These are phyloP conservation scores for Pelargonium fulgidum DNA, from an alignment of 441 rosid genomes.

Conservation along the genomic window DNA sequence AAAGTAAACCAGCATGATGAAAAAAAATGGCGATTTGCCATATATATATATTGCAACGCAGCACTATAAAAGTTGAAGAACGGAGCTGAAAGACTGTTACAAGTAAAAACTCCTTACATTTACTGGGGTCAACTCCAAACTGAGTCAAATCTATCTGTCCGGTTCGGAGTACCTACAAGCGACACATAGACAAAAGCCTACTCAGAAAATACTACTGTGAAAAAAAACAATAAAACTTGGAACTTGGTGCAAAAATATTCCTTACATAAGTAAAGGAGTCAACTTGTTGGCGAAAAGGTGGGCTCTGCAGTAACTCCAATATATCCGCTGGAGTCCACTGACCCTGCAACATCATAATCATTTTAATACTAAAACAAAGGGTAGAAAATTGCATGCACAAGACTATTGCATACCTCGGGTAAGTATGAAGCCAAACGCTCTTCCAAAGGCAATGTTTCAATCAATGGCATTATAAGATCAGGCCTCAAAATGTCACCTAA, in stretches of 20 bases:
- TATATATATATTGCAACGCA: neutral
- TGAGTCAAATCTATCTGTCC: slow-evolving; percentile 93
- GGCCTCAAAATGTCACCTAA: slow-evolving; percentile 83
- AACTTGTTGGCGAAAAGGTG: slow-evolving; percentile 92
- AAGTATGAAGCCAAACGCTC: slow-evolving; percentile 59
- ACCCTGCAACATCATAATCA: slow-evolving; percentile 46
- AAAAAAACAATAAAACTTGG: slow-evolving; percentile 16
- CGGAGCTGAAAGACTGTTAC: slow-evolving; percentile 9
- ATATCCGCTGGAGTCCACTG: slow-evolving; percentile 63
- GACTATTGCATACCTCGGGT: slow-evolving; percentile 59
- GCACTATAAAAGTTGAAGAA: neutral
- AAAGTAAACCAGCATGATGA: neutral
- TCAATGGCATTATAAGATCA: slow-evolving; percentile 82
- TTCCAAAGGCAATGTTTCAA: slow-evolving; percentile 55
- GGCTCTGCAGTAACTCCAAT: slow-evolving; percentile 81
- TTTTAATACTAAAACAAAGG: slow-evolving; percentile 6
- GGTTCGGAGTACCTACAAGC: slow-evolving; percentile 71
- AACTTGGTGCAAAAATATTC: slow-evolving; percentile 14
- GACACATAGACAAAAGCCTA: slow-evolving; percentile 18
- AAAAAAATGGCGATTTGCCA: neutral
- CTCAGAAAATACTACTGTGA: neutral
- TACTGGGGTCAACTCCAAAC: slow-evolving; percentile 84
- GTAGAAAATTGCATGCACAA: slow-evolving; percentile 9
- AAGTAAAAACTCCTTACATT: slow-evolving; percentile 47
- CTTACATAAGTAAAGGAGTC: slow-evolving; percentile 93